Evolutionary conservation across 768 basidiomycete species (phyloP), one percentile per base, ranked within the genome.

Genomic region (Arthromyces matolae): DNA sequence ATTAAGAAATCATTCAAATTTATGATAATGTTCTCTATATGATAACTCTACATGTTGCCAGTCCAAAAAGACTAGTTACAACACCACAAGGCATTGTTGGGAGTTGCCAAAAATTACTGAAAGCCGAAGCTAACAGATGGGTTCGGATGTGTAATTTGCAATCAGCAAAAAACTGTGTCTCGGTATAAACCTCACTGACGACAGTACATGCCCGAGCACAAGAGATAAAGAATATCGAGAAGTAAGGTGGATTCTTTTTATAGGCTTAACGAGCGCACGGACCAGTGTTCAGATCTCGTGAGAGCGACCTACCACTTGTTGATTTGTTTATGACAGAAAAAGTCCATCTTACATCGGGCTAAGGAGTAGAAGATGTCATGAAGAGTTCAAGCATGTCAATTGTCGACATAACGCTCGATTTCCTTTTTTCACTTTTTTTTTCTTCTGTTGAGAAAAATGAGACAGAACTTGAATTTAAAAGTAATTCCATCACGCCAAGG

Each of bases 101-200:
- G 47, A 44, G 53, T 79, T 81, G 79, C 80, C 88, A 90, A 91
- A 90, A 90, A 89, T 90, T 89, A 84, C 86, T 84, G 79, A 72
- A 77, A 78, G 83, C 85, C 84, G 73, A 86, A 89, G 85, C 84
- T 76, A 65, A 81, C 79, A 85, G 86, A 89, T 85, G 86, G 68
- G 86, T 89, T 88, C 86, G 88, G 88, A 90, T 90, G 86, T 87
- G 78, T 89, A 89, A 87, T 90, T 90, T 90, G 87, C 87, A 90
- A 90, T 84, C 84, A 90, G 86, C 88, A 89, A 90, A 75, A 88
- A 79, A 87, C 86, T 88, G 83, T 85, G 84, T 82, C 86, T 91
- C 89, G 84, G 88, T 90, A 86, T 75, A 81, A 77, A 91, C 89
- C 86, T 91, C 89, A 90, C 87, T 86, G 83, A 82, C 84, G 85